These are phyloP conservation scores for Dothistroma septosporum DNA, from an alignment of 2,329 filamentous ascomycete species.

Conservation along the genomic window DNA sequence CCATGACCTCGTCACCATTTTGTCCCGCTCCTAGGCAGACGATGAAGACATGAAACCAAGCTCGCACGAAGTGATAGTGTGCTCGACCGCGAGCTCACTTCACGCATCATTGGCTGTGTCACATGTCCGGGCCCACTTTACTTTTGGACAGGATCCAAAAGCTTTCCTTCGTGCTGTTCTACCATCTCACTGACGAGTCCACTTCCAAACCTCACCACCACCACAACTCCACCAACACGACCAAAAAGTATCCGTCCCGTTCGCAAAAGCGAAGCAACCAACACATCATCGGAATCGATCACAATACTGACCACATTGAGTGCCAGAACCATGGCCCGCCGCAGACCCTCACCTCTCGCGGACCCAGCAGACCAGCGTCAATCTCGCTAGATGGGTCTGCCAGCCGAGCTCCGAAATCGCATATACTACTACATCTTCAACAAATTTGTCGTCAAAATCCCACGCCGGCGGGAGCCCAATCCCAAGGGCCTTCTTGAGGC, in stretches of 20 bases:
- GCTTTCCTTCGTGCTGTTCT: too few species aligned
- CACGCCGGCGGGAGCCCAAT: neutral
- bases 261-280: neutral
- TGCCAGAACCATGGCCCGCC: neutral
- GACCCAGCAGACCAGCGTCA: neutral
- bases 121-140: too few species aligned
- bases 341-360: neutral
- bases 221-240: neutral
- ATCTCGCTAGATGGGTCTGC: neutral
- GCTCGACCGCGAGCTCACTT: too few species aligned
- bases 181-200: too few species aligned
- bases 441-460: neutral
- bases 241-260: neutral
- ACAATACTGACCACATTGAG: neutral
- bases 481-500: neutral
- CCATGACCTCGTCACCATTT: too few species aligned
- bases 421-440: constrained; percentile 9
- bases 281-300: neutral
- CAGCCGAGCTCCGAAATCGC: constrained; percentile 11
- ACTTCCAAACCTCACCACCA: too few species aligned
- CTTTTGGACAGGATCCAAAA: too few species aligned
- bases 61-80: too few species aligned
- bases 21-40: too few species aligned
- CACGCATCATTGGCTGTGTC: too few species aligned
- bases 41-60: too few species aligned